Base-by-base conservation (phyloP, 768 basidiomycete species). In the Kwoniella europaea region DNA sequence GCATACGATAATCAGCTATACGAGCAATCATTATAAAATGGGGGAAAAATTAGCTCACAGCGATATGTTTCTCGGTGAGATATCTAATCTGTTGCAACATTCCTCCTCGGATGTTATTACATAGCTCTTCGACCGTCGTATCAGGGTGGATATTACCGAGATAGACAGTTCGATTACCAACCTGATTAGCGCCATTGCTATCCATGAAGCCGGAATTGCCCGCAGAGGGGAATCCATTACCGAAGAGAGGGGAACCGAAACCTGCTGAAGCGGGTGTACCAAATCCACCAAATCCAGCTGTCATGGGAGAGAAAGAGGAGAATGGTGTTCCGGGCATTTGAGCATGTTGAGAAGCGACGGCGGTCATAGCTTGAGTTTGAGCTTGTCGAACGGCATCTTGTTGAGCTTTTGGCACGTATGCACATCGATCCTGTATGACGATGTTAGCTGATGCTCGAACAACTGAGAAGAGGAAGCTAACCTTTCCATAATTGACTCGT, bases 1-100 rank as follows among this genome's bases (percentile, higher is more conserved):
- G 46, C 20, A 41, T 58, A 10, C 24, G 27, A 65, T 58, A 56
- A 64, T 60, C 1, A 64, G 57, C 27, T 10, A 42, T 10, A 35
- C 53, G 42, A 9, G 0, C 43, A 41, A 41, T 15, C 43, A 68
- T 35, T 55, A 5, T 53, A 54, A 1, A 13, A 27, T 24, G 27
- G 27, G 27, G 27, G 27, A 27, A 2, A 2, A 27, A 27, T 27
- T 2, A 27, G 88, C 91, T 75, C 76, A 95, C 92, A 76, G 94
- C 94, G 80, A 97, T 97, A 81, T 96, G 94, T 86, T 98, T 97
- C 78, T 98, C 97, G 73, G 91, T 90, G 90, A 98, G 92, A 83
- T 94, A 96, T 72, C 93, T 86, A 79, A 99, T 90, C 84, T 93
- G 94, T 85, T 98, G 93, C 62, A 99, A 85, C 72, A 97, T 92